Base-by-base conservation (phyloP, 2,329 filamentous ascomycete genomes). In the Monosporascus sp. region DNA sequence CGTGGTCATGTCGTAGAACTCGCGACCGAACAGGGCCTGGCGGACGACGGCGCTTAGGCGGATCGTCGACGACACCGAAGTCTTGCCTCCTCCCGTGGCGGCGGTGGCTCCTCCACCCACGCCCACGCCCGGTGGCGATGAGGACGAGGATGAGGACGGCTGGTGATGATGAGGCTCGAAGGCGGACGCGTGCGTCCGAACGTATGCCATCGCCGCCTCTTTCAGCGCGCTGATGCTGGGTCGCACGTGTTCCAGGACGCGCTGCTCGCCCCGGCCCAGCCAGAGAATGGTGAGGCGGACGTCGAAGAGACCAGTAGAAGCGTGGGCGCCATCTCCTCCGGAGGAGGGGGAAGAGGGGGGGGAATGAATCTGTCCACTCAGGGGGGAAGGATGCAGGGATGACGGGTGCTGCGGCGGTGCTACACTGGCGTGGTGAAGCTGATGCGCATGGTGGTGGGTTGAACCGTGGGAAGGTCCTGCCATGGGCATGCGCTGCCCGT, bases 1-100 rank as follows among this genome's bases (percentile, higher is more conserved):
- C 43, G 53, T 51, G 11, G 55, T 60, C 59, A 71, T 54, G 38
- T 70, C 65, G 53, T 66, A 71, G 27, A 56, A 55, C 51, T 62
- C 62, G 49, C 53, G 54, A 20, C 59, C 66, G 48, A 66, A 59
- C 22, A 55, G 50, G 26, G 61, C 63, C 8, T 54, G 49, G 19
- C 56, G 57, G 14, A 69, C 59, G 22, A 48, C 44, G 11, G 64
- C 64, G 17, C 61, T 52, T 40, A 69, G 55, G 2, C 27, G 46
- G 36, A 26, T 52, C 34, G 22, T 34, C 51, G 43, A 22, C 44
- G 49, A 14, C n/a, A 24, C 20, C 36, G 40, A 22, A 31, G 16
- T 43, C 16, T 17, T 31, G 27, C 27, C 3, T 14, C 27, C 27
- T 14, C 27, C 27, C 9, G 27, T 14, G 9, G 27, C 11, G 27